Base-by-base conservation (phyloP, 495 filamentous ascomycete genomes). In the Podospora pseudoanserina region DNA sequence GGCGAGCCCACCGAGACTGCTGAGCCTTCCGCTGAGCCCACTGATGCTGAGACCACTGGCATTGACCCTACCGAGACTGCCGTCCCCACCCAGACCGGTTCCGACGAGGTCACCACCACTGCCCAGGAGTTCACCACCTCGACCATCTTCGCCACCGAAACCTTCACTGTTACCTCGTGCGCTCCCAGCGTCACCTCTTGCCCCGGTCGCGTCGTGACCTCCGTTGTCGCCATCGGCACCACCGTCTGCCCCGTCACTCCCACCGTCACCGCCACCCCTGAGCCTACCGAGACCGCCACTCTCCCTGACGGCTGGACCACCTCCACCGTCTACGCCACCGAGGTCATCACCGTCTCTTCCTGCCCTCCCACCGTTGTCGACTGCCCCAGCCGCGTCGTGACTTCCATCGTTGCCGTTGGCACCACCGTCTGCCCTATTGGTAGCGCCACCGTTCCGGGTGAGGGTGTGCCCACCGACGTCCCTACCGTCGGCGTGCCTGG, bases 361-460 rank as follows among this genome's bases (percentile, higher is more conserved):
- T 89, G 86, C 73, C 81, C 82, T 7, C 74, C 87, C 1, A 82
- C 77, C 6, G 83, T 89, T n/a, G 86, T 84, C 64, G 75, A 86
- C 73, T 90, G 88, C 79, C 87, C 87, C 74, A 23, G 86, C 76
- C 60, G 85, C 79, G 68, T 80, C 65, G 82, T 87, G 2, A 81
- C 84, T 28, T 87, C 86, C 16, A 81, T 85, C 26, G 80, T 88
- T 70, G 74, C 86, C n/a, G 68, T 88, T 69, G 85, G 82, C 44
- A 90, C 87, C 23, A 89, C 88, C 54, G 76, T 88, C 66, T 86
- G 83, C 73, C 86, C 88, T 39, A 83, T 87, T 11, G 77, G 77
- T 60, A 79, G 58, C 65, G 63, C 72, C 68, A 76, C 19, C 74
- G 68, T 23, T 72, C 78, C 57, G 70, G 67, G 18, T 65, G 30